phyloP scores from a whole-genome alignment of 176 grass and related monocot species.

The Hordeum marinum region DNA sequence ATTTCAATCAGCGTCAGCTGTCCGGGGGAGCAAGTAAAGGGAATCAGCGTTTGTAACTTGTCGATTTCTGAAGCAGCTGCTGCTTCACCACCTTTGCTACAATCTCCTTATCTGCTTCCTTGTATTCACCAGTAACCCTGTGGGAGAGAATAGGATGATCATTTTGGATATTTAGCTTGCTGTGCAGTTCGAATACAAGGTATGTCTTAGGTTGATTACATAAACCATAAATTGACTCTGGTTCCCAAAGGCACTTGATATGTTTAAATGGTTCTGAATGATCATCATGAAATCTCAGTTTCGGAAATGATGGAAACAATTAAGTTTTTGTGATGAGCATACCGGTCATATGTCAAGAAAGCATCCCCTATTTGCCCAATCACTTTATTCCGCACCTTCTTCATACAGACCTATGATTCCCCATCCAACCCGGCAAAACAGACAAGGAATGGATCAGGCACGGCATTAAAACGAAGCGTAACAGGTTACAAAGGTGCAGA shows the following conservation, averaged over 20 bases:
- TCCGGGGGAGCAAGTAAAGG: neutral
- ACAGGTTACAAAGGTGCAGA: neutral
- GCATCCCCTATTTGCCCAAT: slow-evolving; percentile 79
- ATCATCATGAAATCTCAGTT: neutral
- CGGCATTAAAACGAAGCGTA: neutral
- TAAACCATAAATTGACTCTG: no score
- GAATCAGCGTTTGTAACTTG: neutral
- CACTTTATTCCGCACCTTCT: slow-evolving; percentile 96
- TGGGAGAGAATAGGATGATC: neutral
- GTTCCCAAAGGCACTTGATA: neutral
- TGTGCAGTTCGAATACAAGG: neutral
- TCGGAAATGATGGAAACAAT: neutral
- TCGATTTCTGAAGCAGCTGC: neutral
- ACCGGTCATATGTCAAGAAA: slow-evolving; percentile 84
- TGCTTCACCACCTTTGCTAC: neutral
- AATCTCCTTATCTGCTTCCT: slow-evolving; percentile 28
- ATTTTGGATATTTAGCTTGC: neutral
- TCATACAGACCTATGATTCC: slow-evolving; percentile 67
- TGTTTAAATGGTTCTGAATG: neutral
- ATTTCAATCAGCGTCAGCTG: neutral
- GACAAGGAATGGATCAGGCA: neutral
- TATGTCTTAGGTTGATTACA: neutral
- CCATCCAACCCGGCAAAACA: neutral
- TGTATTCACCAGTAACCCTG: slow-evolving; percentile 73
- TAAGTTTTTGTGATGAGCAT: neutral